phyloP scores from a whole-genome alignment of 2,329 filamentous ascomycete species.

The Cordyceps javanica region DNA sequence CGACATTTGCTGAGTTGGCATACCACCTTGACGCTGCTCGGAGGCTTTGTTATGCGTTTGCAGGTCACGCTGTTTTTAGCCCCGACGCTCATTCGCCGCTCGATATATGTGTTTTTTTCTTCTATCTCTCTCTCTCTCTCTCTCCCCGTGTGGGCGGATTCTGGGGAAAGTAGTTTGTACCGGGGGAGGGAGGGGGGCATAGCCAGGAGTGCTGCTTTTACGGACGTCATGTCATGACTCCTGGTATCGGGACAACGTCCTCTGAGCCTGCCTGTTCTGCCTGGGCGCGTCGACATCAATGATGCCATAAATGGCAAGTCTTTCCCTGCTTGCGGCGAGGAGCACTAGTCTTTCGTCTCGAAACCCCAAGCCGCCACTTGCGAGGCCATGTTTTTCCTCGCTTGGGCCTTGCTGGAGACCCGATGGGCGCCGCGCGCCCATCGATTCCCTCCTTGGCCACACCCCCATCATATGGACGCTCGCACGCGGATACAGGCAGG shows the following conservation, averaged over 20 bases:
- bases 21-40: constrained; percentile 12
- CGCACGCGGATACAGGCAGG: background rate
- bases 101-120: too few relatives aligned
- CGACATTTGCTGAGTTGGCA: constrained; percentile 31
- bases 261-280: too few relatives aligned
- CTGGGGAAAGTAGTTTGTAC: too few relatives aligned
- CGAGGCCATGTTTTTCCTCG: background rate
- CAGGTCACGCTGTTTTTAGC: constrained; percentile 12
- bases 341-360: background rate
- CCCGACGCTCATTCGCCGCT: background rate
- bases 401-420: background rate
- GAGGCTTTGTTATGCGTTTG: constrained; percentile 15
- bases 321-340: background rate
- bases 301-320: background rate
- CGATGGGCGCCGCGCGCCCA: background rate
- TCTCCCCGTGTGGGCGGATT: too few relatives aligned
- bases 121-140: too few relatives aligned
- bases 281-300: background rate
- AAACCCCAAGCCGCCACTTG: background rate
- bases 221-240: background rate
- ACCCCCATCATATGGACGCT: constrained; percentile 1
- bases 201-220: background rate
- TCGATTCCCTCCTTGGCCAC: background rate
- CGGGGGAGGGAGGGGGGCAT: too few relatives aligned
- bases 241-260: background rate